Evolutionary conservation across 2,329 filamentous ascomycete species (phyloP).

Genomic region (Colletotrichum sp.): DNA sequence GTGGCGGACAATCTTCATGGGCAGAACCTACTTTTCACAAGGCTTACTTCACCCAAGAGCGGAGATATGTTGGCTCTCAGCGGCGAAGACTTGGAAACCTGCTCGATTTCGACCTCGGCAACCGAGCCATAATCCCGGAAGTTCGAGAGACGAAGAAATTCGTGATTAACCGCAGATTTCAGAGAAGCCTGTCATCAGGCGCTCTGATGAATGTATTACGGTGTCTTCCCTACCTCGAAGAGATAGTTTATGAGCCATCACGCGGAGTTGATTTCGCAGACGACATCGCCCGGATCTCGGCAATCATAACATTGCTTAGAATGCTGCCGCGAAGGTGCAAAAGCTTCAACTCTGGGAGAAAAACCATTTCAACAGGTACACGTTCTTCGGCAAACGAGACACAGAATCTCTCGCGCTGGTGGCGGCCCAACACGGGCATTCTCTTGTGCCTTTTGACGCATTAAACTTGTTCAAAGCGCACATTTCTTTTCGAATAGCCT

Average conservation of each 20-base stretch:
- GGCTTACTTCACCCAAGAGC: not conserved
- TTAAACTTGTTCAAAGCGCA: not conserved
- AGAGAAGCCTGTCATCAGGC: not conserved
- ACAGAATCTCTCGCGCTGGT: not conserved
- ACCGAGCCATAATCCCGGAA: not conserved
- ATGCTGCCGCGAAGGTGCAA: not conserved
- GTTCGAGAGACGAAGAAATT: not conserved
- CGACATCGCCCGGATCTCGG: not conserved
- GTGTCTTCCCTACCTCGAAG: not conserved
- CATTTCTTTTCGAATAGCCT: not conserved
- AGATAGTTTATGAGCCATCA: not conserved
- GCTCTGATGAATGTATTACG: not conserved
- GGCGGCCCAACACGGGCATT: not conserved
- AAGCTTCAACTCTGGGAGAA: not conserved
- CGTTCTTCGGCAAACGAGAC: not conserved
- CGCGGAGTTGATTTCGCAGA: not conserved
- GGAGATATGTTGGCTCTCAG: not conserved
- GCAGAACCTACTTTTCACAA: not conserved
- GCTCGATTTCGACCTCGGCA: not conserved
- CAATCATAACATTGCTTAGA: not conserved
- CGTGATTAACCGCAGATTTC: not conserved
- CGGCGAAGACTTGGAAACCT: not conserved
- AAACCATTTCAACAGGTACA: not conserved
- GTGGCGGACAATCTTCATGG: not conserved
- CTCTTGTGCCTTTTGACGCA: not conserved